Conservation (phyloP, 106 monocot species). For the Dioscorea dumetorum region DNA sequence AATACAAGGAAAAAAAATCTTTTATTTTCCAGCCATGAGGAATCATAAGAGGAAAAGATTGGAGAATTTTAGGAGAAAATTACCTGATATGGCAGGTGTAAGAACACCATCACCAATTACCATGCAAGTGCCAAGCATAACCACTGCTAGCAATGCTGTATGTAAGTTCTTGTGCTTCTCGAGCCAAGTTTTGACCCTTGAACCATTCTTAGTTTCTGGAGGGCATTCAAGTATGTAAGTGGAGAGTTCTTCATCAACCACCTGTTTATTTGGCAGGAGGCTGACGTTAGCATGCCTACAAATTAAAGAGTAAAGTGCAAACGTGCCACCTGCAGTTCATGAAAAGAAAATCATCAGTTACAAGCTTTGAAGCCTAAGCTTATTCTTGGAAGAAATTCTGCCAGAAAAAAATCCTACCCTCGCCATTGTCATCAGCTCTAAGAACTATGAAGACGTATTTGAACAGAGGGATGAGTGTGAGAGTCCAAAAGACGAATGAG, state of each 20-base stretch:
- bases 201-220: constrained; percentile 20
- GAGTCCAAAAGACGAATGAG: constrained; percentile 61
- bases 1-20: no score
- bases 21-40: neutral
- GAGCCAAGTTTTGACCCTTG: constrained; percentile 35
- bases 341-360: neutral
- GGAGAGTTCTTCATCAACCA: constrained; percentile 66
- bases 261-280: constrained; percentile 54
- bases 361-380: neutral
- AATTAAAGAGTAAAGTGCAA: constrained; percentile 65
- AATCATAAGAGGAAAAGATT: neutral
- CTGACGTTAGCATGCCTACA: constrained; percentile 62
- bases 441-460: constrained; percentile 76
- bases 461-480: constrained; percentile 57
- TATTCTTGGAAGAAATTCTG: neutral
- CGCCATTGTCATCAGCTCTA: constrained; percentile 68
- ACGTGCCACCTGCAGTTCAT: constrained; percentile 50
- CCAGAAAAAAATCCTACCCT: constrained; percentile 19
- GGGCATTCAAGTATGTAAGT: constrained; percentile 51
- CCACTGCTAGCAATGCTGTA: constrained; percentile 36
- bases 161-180: constrained; percentile 69
- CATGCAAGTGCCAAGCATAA: constrained; percentile 78
- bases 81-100: constrained; percentile 71
- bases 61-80: neutral
- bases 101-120: constrained; percentile 77